These are phyloP conservation scores for Mycosphaerella arachidis DNA, from an alignment of 2,329 filamentous ascomycete genomes.

Conservation along the genomic window DNA sequence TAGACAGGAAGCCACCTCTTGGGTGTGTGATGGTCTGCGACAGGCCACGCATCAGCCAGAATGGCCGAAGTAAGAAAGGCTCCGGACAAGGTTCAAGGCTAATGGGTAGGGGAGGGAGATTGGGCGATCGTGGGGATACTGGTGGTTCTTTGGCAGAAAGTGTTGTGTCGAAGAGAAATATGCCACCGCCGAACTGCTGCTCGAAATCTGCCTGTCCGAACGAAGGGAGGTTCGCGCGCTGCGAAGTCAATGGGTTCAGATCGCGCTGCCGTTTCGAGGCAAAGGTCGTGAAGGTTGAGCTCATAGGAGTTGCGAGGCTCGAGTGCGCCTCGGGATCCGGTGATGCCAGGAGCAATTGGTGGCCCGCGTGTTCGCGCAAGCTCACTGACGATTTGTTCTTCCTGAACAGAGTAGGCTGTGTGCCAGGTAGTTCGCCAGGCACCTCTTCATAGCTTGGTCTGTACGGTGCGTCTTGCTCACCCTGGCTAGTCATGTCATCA, in stretches of 20 bases:
- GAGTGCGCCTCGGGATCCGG: conserved; percentile 58
- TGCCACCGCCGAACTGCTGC: conserved; percentile 61
- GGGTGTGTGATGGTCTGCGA: conserved; percentile 91
- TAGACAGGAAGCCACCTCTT: conserved; percentile 85
- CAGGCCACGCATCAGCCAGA: conserved; percentile 94
- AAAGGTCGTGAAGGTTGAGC: conserved; percentile 58
- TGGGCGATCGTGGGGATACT: conserved; percentile 29
- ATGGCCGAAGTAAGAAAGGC: conserved; percentile 83
- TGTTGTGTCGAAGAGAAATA: conserved; percentile 72
- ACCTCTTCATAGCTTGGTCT: conserved; percentile 24
- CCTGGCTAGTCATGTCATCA: conserved; percentile 12
- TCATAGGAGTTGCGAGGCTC: conserved; percentile 69
- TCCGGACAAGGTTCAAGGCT: conserved; percentile 88
- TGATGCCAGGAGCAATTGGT: conserved; percentile 65
- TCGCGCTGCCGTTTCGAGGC: conserved; percentile 34
- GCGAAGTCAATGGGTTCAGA: conserved; percentile 28
- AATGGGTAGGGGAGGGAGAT: conserved; percentile 58
- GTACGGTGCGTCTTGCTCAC: conserved; percentile 19
- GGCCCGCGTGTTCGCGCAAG: conserved; percentile 53
- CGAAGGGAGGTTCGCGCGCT: conserved; percentile 40
- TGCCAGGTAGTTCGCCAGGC: conserved; percentile 21
- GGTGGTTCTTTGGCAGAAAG: conserved; percentile 23
- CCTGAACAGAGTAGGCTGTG: conserved; percentile 33
- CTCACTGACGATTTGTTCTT: conserved; percentile 56
- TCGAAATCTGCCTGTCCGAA: conserved; percentile 46